phyloP scores from a whole-genome alignment of 2,329 filamentous ascomycete genomes.

The Xylariaceae sp. region DNA sequence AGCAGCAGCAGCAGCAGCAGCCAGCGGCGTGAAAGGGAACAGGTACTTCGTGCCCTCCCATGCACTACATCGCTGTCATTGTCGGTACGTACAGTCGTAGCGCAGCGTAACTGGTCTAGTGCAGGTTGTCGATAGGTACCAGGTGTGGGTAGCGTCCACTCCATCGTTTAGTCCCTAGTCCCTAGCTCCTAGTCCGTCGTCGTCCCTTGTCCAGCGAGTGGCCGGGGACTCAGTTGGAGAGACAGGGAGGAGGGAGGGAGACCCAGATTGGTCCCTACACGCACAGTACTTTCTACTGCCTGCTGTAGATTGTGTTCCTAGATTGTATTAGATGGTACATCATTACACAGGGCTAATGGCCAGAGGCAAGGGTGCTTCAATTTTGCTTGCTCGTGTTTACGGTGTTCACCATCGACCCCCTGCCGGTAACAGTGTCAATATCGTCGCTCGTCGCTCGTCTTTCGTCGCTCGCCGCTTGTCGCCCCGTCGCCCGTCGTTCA shows the following conservation, averaged over 20 bases:
- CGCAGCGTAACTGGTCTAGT: background rate
- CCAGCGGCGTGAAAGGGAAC: background rate
- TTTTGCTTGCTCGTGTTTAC: slow-evolving; percentile 13
- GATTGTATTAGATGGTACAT: background rate
- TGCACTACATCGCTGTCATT: no score
- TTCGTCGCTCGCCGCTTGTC: slow-evolving; percentile 10
- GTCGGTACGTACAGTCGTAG: slow-evolving; percentile 2
- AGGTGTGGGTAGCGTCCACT: background rate
- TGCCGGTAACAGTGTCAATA: slow-evolving; percentile 12
- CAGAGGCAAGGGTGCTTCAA: slow-evolving; percentile 13
- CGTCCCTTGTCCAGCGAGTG: background rate
- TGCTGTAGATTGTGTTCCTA: background rate
- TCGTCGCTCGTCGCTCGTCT: background rate
- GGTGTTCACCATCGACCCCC: slow-evolving; percentile 9
- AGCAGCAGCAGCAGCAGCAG: no score
- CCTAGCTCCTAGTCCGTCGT: background rate
- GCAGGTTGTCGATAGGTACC: no score
- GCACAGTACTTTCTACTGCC: slow-evolving; percentile 18
- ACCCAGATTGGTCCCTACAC: slow-evolving; percentile 16
- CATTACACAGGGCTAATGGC: slow-evolving; percentile 8
- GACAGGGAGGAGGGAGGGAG: slow-evolving; percentile 18
- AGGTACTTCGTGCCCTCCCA: no score
- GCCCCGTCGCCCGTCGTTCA: slow-evolving; percentile 3
- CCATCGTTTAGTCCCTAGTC: no score
- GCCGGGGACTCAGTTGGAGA: slow-evolving; percentile 13